Percentiles rank a stretch among this genome's conserved stretches.
These are phyloP conservation scores for Echinochloa phyllopogon DNA, from an alignment of 176 grass and related monocot genomes.

Conservation along the genomic window DNA sequence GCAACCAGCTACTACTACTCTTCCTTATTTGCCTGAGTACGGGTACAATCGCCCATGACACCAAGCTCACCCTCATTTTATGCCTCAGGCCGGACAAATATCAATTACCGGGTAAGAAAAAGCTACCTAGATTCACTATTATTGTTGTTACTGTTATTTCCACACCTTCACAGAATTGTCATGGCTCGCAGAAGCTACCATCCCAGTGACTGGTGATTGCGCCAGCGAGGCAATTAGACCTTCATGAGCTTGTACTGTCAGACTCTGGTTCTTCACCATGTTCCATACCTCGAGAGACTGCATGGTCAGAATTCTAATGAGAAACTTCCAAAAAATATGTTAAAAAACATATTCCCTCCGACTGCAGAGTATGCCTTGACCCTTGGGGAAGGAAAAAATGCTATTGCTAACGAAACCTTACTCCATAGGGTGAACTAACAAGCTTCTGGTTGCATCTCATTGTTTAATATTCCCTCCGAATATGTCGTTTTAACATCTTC, in stretches of 20 bases:
- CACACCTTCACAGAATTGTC: conserved; percentile 95
- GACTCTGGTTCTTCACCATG: conserved; percentile 87
- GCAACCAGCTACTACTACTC: conserved; percentile 16
- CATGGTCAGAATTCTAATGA: conserved; percentile 38
- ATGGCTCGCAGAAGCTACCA: conserved; percentile 95
- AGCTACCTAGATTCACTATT: conserved; percentile 33
- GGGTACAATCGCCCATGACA: not conserved
- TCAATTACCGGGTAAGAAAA: conserved; percentile 19
- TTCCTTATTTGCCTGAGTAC: conserved; percentile 46
- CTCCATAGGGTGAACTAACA: not conserved
- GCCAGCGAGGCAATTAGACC: conserved; percentile 76
- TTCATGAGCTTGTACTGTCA: conserved; percentile 84
- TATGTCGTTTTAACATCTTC: not conserved
- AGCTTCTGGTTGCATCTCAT: not conserved
- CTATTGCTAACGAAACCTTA: not conserved
- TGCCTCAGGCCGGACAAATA: conserved; percentile 41
- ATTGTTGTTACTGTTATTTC: conserved; percentile 66
- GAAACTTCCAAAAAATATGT: not conserved
- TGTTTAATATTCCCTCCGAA: not conserved
- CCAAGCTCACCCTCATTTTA: conserved; percentile 32
- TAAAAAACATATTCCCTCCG: too few relatives aligned
- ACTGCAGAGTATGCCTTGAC: not conserved
- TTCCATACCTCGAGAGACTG: conserved; percentile 95
- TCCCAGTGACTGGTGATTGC: conserved; percentile 74
- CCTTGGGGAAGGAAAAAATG: not conserved